Base-by-base conservation (phyloP, 768 basidiomycete genomes). In the Pleurotus ostreatus region DNA sequence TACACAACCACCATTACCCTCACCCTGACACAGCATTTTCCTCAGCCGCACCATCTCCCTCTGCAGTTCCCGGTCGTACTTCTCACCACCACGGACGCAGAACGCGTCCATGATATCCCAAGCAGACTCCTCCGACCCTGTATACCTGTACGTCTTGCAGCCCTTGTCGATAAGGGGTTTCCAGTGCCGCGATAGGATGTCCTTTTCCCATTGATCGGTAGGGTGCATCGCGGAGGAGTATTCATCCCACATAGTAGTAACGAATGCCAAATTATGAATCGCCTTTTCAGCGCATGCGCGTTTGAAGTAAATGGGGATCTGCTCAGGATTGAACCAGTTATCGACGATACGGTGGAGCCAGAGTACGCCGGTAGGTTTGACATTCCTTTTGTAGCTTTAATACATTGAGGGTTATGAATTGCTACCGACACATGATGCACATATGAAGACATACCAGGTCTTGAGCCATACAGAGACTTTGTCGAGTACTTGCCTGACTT, bases 291-390 rank as follows among this genome's bases (percentile, higher is more conserved):
- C 51, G 4, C 51, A 53, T 11, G 39, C 39, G 11, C 39, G 37
- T 25, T 53, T 34, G 51, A 53, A 41, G 51, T 37, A 53, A 11
- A 22, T 18, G 39, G 51, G 51, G 20, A 53, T 53, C 7, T 41
- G 23, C 16, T 37, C 39, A 2, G 38, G 51, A 18, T 39, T 37
- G 22, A 53, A 22, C 51, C 51, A 53, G 39, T 53, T 53, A 16
- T 53, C 51, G 51, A 53, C 51, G 18, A 53, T 25, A n/a, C 51
- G 51, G 39, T 53, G 51, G 20, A 53, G 51, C 51, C 51, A 53
- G 51, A 53, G 20, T 18, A 53, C 23, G 16, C 38, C 51, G 5
- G 51, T 53, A n/a, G 38, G 51, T 30, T 53, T 53, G 51, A 53
- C 51, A 37, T 53, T 53, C 37, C 51, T 37, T 53, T 41, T 53